Percentiles rank a stretch among this genome's conserved stretches.
Evolutionary conservation across 1,139 yeast species (phyloP).

Genomic region (Hyphopichia wangnamkhiaoensis): DNA sequence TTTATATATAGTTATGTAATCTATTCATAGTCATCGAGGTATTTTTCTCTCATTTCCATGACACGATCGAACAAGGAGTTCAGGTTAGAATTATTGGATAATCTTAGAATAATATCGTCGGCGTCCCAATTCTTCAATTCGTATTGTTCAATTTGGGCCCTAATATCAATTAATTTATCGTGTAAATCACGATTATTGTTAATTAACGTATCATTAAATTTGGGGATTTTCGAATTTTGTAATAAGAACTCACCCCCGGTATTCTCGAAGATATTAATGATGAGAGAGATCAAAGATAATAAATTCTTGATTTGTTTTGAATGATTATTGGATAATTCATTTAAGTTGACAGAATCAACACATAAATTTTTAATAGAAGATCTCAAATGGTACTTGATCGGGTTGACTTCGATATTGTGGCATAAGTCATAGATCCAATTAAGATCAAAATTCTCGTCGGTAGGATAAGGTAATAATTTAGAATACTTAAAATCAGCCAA

Average conservation of each 20-base stretch:
- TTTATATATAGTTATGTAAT: not conserved
- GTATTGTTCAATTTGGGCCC: constrained; percentile 29
- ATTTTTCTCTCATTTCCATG: constrained; percentile 28
- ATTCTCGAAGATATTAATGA: constrained; percentile 32
- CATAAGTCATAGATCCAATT: constrained; percentile 44
- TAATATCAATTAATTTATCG: constrained; percentile 22
- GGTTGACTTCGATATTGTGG: constrained; percentile 47
- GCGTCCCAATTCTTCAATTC: constrained; percentile 40
- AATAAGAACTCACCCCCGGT: constrained; percentile 40
- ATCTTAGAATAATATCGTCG: constrained; percentile 42
- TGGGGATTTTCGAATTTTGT: constrained; percentile 48
- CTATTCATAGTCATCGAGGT: constrained; percentile 29
- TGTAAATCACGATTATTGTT: constrained; percentile 22
- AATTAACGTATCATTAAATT: constrained; percentile 28
- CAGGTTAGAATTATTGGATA: constrained; percentile 17
- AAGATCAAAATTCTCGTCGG: constrained; percentile 22
- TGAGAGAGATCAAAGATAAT: constrained; percentile 29
- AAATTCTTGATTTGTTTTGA: constrained; percentile 23
- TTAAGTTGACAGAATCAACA: constrained; percentile 34
- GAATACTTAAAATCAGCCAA: constrained; percentile 26
- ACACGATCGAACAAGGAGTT: constrained; percentile 24
- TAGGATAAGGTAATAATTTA: constrained; percentile 25
- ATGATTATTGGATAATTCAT: constrained; percentile 33
- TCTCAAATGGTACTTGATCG: constrained; percentile 51
- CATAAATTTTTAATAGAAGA: constrained; percentile 42